Evolutionary conservation across 1,139 yeast species (phyloP).

Genomic region (Williopsis jadinii): DNA sequence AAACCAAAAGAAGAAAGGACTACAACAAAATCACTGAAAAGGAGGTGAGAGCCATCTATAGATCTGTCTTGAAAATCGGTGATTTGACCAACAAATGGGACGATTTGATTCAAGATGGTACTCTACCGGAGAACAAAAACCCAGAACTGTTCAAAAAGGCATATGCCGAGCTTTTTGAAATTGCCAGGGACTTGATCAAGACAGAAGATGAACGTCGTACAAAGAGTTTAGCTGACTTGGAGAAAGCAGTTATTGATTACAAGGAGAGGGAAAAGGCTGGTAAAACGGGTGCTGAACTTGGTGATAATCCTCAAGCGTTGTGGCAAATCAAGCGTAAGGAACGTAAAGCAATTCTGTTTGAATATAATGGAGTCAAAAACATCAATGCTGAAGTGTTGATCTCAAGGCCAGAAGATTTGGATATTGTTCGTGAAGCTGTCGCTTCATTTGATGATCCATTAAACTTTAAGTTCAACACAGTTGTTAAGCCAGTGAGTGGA

Average conservation of each 20-base stretch:
- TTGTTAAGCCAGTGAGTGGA: slow-evolving; percentile 77
- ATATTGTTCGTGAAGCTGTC: slow-evolving; percentile 49
- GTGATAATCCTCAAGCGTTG: slow-evolving; percentile 39
- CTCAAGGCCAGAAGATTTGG: slow-evolving; percentile 79
- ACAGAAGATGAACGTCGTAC: slow-evolving; percentile 62
- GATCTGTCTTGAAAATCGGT: slow-evolving; percentile 77
- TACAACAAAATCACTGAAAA: slow-evolving; percentile 65
- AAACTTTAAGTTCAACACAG: slow-evolving; percentile 47
- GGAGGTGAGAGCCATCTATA: slow-evolving; percentile 81
- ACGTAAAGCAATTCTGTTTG: slow-evolving; percentile 84
- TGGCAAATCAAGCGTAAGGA: slow-evolving; percentile 55
- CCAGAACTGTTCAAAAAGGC: slow-evolving; percentile 77
- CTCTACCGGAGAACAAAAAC: slow-evolving; percentile 69
- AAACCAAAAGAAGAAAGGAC: slow-evolving; percentile 26
- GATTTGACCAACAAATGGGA: slow-evolving; percentile 80
- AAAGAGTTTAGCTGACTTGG: slow-evolving; percentile 49
- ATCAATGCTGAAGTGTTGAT: slow-evolving; percentile 86
- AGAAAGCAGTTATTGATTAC: slow-evolving; percentile 54
- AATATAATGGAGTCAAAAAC: slow-evolving; percentile 80
- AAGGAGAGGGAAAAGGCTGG: slow-evolving; percentile 37
- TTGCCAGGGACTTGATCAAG: slow-evolving; percentile 55
- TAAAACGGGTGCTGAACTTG: slow-evolving; percentile 23
- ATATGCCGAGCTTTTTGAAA: slow-evolving; percentile 60
- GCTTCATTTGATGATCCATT: slow-evolving; percentile 47
- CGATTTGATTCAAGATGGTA: slow-evolving; percentile 83